A percentile compares a stretch with the other conserved stretches of the same genome.
Conservation (phyloP, 2,329 filamentous ascomycete genomes). For the Diaporthe citrichinensis region DNA sequence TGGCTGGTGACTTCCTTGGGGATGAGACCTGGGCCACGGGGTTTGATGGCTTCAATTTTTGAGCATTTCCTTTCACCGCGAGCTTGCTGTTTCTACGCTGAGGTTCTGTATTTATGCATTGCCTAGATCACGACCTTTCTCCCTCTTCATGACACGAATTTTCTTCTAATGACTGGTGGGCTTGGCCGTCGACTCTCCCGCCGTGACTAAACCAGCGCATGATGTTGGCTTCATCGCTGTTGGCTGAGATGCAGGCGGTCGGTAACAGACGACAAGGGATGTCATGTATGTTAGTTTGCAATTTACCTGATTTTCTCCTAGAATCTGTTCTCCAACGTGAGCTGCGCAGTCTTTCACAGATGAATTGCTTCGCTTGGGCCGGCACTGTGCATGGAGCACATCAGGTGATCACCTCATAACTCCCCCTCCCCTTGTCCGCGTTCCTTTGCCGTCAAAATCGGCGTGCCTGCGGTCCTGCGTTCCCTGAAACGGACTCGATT, state of each 20-base stretch:
- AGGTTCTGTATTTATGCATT: not conserved
- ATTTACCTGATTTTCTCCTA: not conserved
- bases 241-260: too few species aligned
- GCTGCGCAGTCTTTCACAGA: not conserved
- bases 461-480: not conserved
- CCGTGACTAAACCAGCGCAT: too few species aligned
- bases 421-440: not conserved
- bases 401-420: too few species aligned
- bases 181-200: not conserved
- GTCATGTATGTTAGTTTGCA: not conserved
- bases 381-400: not conserved
- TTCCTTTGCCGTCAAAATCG: not conserved
- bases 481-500: not conserved
- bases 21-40: not conserved
- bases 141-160: not conserved
- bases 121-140: not conserved
- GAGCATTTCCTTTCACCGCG: not conserved
- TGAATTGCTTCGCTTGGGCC: not conserved
- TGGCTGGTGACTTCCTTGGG: not conserved
- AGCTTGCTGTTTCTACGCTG: not conserved
- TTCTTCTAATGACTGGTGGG: not conserved
- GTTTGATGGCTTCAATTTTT: not conserved
- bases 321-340: not conserved
- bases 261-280: not conserved
- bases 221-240: not conserved